Percentiles rank a stretch among this genome's conserved stretches.
Evolutionary conservation across 116 monocot genomes (phyloP).

Genomic region (Dioscorea cayenensis): DNA sequence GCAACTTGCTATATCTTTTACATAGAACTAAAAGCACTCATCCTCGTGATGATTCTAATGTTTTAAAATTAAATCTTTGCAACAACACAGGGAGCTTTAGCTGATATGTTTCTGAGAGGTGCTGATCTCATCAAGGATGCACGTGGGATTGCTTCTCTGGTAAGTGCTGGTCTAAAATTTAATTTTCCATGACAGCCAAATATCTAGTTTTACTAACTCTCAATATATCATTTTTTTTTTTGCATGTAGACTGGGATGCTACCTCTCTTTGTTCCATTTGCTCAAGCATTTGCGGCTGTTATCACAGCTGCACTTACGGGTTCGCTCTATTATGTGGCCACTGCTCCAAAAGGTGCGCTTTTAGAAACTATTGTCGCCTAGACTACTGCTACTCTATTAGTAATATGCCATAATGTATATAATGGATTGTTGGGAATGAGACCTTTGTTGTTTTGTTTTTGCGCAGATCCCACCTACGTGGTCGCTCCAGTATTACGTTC

Average conservation of each 20-base stretch:
- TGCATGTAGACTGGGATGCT: constrained; percentile 68
- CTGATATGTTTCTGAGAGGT: constrained; percentile 76
- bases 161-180: constrained; percentile 12
- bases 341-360: constrained; percentile 69
- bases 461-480: constrained; percentile 91
- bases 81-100: constrained; percentile 50
- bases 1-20: too few species aligned
- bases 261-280: constrained; percentile 86
- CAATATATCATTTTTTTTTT: background rate
- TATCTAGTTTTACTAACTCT: background rate
- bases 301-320: constrained; percentile 92
- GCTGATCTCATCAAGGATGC: constrained; percentile 83
- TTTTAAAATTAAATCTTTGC: background rate
- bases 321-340: constrained; percentile 86
- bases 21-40: too few species aligned
- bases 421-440: too few species aligned
- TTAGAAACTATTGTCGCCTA: too few species aligned
- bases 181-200: background rate
- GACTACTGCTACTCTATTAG: too few species aligned
- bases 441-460: background rate
- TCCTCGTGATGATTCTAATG: background rate
- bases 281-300: constrained; percentile 91
- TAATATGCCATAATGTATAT: too few species aligned
- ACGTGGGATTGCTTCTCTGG: constrained; percentile 85
- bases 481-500: constrained; percentile 63